Evolutionary conservation across 225 moss, liverwort and hornwort genomes (phyloP).

Genomic region (Pleurozium schreberi): DNA sequence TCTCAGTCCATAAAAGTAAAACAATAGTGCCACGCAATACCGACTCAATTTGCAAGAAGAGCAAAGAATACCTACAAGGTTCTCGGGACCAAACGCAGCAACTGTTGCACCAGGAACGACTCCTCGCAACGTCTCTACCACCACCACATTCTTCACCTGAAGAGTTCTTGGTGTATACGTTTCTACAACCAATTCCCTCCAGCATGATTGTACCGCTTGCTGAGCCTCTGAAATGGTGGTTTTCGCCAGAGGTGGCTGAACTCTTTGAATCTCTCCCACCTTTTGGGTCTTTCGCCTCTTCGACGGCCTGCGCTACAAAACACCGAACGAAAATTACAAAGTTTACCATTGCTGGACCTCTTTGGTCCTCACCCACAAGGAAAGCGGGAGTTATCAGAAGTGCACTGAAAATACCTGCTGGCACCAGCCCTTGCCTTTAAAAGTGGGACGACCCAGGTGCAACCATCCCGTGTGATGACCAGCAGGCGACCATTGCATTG

Average conservation of each 20-base stretch:
- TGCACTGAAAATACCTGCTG: constrained; percentile 8
- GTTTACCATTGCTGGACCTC: background rate
- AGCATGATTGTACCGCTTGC: background rate
- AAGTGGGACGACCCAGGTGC: constrained; percentile 52
- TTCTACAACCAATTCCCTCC: constrained; percentile 21
- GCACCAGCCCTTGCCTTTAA: constrained; percentile 1
- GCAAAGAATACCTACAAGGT: constrained; percentile 26
- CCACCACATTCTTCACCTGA: constrained; percentile 37
- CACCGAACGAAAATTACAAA: background rate
- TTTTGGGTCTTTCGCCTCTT: constrained; percentile 23
- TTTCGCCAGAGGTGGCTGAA: background rate
- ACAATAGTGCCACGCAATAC: background rate
- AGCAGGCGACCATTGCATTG: constrained; percentile 25
- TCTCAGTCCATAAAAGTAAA: background rate
- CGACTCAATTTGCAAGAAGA: background rate
- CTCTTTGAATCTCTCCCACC: constrained; percentile 16
- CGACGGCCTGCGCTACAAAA: constrained; percentile 10
- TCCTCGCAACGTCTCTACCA: constrained; percentile 24
- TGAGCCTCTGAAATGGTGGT: background rate
- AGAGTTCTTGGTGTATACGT: constrained; percentile 5
- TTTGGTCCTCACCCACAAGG: background rate
- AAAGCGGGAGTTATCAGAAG: background rate
- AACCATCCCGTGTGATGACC: constrained; percentile 59
- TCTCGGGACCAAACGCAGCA: constrained; percentile 47
- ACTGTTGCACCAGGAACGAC: constrained; percentile 36